Evolutionary conservation across 768 basidiomycete species (phyloP), one percentile per base, ranked within the genome.

Genomic region (Imleria badia): DNA sequence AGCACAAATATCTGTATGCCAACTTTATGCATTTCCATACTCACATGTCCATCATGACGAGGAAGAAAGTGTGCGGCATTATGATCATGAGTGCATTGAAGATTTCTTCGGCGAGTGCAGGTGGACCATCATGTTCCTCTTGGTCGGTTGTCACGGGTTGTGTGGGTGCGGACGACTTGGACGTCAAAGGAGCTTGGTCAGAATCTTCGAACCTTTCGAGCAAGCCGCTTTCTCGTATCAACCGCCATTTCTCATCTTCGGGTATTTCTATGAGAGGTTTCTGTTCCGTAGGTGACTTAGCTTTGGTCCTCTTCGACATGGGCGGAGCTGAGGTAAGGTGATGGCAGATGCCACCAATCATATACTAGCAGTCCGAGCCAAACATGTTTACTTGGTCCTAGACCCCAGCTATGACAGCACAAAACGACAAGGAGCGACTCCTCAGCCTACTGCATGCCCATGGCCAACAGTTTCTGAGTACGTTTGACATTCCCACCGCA

Each of bases 31-130:
- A 33, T 31, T 17, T 15, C 42, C 11, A 53, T 19, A 74, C 89
- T 63, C 66, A 94, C 91, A 93, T 88, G 65, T 91, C 86, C 89
- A 94, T 91, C 75, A 91, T 73, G 15, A 92, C 63, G 36, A 92
- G 75, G 46, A 92, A 72, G 65, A 85, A 92, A 3, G 82, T 82
- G 62, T 88, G 82, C 0, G 91, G 91, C 33, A 88, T 84, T 51
- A 91, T 80, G 49, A 87, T 72, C 19, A 87, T 68, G 17, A 80
- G 59, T 11, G 87, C 75, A 58, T 84, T 79, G 69, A 91, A 84
- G 36, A 91, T 76, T 72, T 92, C 90, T 56, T 88, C 86, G 8
- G 75, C 76, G 5, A 87, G 71, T 19, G 79, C 70, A 10, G 73
- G 55, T 26, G 71, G 60, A 36, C 75, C 78, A 38, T 77, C 75